A percentile compares a stretch with the other conserved stretches of the same genome.
Conservation (phyloP, 2,329 filamentous ascomycete species). For the Penicillium griseofulvum region DNA sequence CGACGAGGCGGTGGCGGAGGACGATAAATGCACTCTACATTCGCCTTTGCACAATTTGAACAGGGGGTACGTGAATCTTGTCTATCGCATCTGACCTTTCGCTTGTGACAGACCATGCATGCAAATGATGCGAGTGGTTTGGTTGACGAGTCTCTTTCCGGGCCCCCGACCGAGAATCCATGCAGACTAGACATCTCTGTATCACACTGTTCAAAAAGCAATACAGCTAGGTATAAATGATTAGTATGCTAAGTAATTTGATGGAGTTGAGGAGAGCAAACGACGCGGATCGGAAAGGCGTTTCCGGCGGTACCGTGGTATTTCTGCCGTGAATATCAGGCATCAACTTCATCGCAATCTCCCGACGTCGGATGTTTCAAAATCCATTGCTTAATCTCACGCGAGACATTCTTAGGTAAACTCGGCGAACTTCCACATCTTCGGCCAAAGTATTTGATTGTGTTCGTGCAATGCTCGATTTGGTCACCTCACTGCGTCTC, state of each 20-base stretch:
- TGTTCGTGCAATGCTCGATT: not conserved
- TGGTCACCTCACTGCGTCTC: not conserved
- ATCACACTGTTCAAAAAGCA: not conserved
- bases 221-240: not conserved
- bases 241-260: not conserved
- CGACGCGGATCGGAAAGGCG: not conserved
- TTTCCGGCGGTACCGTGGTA: not conserved
- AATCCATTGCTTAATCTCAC: not conserved
- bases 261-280: not conserved
- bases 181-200: constrained; percentile 1
- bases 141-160: constrained; percentile 20
- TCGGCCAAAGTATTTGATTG: not conserved
- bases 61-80: constrained; percentile 46
- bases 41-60: constrained; percentile 45
- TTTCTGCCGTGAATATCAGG: not conserved
- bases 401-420: not conserved
- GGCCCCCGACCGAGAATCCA: not conserved
- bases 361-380: not conserved
- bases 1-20: constrained; percentile 26
- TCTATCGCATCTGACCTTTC: constrained; percentile 47
- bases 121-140: constrained; percentile 19
- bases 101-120: constrained; percentile 40
- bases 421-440: not conserved
- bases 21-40: constrained; percentile 37
- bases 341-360: not conserved